These are phyloP conservation scores for Calonectria crousiana DNA, from an alignment of 2,329 filamentous ascomycete genomes.

Conservation along the genomic window DNA sequence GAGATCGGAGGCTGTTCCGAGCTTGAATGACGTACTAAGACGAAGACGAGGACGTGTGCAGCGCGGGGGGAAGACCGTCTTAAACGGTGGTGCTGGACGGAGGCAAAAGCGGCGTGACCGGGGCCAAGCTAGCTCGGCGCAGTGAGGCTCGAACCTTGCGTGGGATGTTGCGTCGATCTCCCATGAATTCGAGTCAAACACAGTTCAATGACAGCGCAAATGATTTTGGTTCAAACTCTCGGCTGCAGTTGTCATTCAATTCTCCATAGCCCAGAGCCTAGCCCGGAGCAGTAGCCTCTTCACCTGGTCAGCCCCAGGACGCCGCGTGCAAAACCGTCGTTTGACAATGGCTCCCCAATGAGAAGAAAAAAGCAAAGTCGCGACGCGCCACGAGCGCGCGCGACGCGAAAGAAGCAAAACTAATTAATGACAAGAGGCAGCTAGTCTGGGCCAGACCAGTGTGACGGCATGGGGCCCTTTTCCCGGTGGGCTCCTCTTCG, in stretches of 20 bases:
- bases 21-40: background rate
- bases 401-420: conserved; percentile 25
- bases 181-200: background rate
- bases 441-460: conserved; percentile 5
- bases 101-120: background rate
- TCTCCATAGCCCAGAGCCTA: background rate
- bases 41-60: background rate
- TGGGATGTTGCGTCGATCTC: conserved; percentile 6
- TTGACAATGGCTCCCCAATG: conserved; percentile 6
- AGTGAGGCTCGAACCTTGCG: background rate
- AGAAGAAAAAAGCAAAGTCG: conserved; percentile 3
- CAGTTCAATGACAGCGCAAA: background rate
- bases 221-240: background rate
- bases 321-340: conserved; percentile 3
- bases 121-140: background rate
- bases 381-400: conserved; percentile 10
- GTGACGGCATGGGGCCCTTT: conserved; percentile 23
- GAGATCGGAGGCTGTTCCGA: background rate
- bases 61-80: background rate
- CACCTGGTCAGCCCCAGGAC: background rate
- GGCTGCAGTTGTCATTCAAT: background rate
- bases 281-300: background rate
- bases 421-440: conserved; percentile 1
- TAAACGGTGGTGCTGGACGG: background rate
- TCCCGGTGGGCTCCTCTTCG: conserved; percentile 28